A percentile compares a stretch with the other conserved stretches of the same genome.
phyloP scores from a whole-genome alignment of 2,329 filamentous ascomycete genomes.

The Fusarium anthophilum region DNA sequence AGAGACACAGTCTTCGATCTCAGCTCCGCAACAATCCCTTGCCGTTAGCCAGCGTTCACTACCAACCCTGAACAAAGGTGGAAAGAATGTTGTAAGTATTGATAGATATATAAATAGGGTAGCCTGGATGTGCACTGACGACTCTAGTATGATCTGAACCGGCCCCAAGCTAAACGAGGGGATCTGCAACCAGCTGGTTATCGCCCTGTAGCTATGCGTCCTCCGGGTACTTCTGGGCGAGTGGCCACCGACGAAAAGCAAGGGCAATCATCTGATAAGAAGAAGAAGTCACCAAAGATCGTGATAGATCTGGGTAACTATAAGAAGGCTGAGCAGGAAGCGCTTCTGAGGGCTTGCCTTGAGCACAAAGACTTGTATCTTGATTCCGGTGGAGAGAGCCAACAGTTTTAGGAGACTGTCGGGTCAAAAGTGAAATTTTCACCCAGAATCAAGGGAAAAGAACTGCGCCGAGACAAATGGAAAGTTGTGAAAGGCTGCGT shows the following conservation, averaged over 20 bases:
- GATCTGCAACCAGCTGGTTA: slow-evolving; percentile 2
- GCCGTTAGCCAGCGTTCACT: no score
- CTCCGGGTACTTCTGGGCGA: fast-evolving
- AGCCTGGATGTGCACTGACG: no score
- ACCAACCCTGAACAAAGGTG: no score
- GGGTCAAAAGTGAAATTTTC: background rate
- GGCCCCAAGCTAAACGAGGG: slow-evolving; percentile 2
- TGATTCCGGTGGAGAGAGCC: background rate
- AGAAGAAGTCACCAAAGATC: no score
- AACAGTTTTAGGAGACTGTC: background rate
- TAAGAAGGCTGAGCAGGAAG: background rate
- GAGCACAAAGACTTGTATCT: background rate
- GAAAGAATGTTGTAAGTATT: no score
- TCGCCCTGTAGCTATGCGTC: background rate
- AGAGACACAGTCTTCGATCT: no score
- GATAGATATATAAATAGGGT: no score
- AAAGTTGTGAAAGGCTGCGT: fast-evolving
- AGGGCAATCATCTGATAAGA: fast-evolving
- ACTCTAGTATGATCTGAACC: background rate
- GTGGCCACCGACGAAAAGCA: fast-evolving
- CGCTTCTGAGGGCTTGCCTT: background rate
- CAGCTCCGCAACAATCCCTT: no score
- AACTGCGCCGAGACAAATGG: fast-evolving
- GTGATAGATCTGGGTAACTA: background rate
- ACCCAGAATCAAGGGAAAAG: fast-evolving